Evolutionary conservation across 257 asterid genomes (phyloP).

Genomic region (Asclepias syriaca): DNA sequence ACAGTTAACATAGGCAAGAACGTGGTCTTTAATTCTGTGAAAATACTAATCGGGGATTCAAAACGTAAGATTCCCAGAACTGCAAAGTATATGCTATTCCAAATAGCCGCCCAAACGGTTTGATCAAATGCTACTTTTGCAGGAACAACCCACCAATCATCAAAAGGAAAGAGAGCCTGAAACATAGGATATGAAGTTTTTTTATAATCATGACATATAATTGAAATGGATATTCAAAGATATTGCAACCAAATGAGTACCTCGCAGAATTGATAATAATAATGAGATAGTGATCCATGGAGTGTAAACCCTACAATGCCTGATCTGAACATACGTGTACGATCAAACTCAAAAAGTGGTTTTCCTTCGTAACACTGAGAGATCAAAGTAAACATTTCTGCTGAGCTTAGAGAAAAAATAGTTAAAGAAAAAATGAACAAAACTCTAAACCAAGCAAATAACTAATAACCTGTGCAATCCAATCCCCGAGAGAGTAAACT

Average conservation of each 20-base stretch:
- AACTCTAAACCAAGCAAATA: background rate
- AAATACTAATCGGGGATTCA: slow-evolving; percentile 59
- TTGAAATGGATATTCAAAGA: background rate
- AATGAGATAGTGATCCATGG: slow-evolving; percentile 89
- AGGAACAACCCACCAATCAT: slow-evolving; percentile 98
- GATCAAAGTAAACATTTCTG: background rate
- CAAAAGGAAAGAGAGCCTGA: slow-evolving; percentile 74
- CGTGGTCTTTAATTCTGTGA: slow-evolving; percentile 60
- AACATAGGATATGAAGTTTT: background rate
- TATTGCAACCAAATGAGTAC: slow-evolving; percentile 21
- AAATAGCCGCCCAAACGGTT: slow-evolving; percentile 72
- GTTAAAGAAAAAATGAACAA: background rate
- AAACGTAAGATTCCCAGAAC: slow-evolving; percentile 65
- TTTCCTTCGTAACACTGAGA: slow-evolving; percentile 84
- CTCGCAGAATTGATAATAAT: slow-evolving; percentile 84
- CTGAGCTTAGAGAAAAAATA: background rate
- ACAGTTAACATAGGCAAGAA: slow-evolving; percentile 84
- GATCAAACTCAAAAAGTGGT: slow-evolving; percentile 73
- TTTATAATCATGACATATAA: background rate
- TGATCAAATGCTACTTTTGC: slow-evolving; percentile 75
- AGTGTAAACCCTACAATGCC: slow-evolving; percentile 72
- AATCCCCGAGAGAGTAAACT: slow-evolving; percentile 73
- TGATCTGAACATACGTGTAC: slow-evolving; percentile 67
- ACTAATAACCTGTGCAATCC: slow-evolving; percentile 86
- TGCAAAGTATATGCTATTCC: slow-evolving; percentile 78